These are phyloP conservation scores for Aspergillus sp. DNA, from an alignment of 2,329 filamentous ascomycete genomes.

Conservation along the genomic window DNA sequence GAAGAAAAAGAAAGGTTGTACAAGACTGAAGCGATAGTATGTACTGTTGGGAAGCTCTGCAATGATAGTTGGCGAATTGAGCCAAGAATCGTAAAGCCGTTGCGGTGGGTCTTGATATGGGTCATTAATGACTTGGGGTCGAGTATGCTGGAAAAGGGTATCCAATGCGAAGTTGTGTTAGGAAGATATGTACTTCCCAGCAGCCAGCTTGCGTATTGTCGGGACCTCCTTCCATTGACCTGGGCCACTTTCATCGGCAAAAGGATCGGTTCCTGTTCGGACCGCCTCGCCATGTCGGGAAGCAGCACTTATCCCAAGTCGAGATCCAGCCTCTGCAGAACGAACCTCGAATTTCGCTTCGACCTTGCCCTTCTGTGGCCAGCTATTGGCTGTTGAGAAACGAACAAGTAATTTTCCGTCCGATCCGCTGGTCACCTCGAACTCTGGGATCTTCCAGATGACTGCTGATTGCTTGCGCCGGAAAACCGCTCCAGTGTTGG, in stretches of 20 bases:
- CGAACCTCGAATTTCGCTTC: slow-evolving; percentile 81
- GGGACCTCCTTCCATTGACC: slow-evolving; percentile 70
- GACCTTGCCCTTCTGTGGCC: slow-evolving; percentile 73
- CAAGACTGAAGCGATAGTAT: slow-evolving; percentile 8
- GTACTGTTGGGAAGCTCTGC: background rate
- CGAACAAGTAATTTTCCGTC: slow-evolving; percentile 81
- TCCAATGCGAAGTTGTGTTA: slow-evolving; percentile 21
- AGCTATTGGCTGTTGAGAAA: slow-evolving; percentile 73
- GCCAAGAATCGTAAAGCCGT: background rate
- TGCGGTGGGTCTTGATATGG: background rate
- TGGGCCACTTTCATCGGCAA: slow-evolving; percentile 50
- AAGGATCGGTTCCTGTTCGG: slow-evolving; percentile 48
- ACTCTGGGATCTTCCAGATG: slow-evolving; percentile 51
- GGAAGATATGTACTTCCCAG: slow-evolving; percentile 73
- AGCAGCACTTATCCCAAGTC: slow-evolving; percentile 64
- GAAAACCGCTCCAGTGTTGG: slow-evolving; percentile 50
- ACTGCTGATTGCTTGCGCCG: slow-evolving; percentile 52
- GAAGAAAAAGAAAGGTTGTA: background rate
- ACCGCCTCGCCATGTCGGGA: slow-evolving; percentile 29
- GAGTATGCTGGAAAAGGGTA: background rate
- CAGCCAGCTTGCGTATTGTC: slow-evolving; percentile 68
- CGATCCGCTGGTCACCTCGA: slow-evolving; percentile 57
- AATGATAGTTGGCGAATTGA: background rate
- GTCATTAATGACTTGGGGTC: background rate
- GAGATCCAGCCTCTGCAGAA: slow-evolving; percentile 61